phyloP scores from a whole-genome alignment of 2,329 filamentous ascomycete genomes.

The Ophiostoma ulmi region DNA sequence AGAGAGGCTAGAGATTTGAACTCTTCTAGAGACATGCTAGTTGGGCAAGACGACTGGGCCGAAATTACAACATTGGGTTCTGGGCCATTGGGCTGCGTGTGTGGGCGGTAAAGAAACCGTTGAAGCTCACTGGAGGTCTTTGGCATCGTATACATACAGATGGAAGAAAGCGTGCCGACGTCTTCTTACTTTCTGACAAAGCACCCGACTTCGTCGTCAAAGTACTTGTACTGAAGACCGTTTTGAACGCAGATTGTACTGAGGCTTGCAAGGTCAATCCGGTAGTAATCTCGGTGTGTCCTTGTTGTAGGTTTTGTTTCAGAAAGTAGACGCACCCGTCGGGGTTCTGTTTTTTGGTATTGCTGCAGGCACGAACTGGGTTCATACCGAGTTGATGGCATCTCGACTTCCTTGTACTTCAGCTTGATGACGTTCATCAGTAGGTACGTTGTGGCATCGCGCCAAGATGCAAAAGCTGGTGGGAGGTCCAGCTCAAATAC shows the following conservation, averaged over 20 bases:
- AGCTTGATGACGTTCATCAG: slow-evolving; percentile 39
- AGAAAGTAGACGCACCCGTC: neutral
- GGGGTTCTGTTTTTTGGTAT: neutral
- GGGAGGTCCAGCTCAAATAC: slow-evolving; percentile 51
- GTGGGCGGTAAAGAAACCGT: slow-evolving; percentile 37
- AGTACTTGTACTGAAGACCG: slow-evolving; percentile 40
- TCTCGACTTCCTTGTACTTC: slow-evolving; percentile 33
- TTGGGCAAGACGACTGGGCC: slow-evolving; percentile 44
- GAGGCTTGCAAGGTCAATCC: slow-evolving; percentile 29
- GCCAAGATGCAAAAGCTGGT: slow-evolving; percentile 41
- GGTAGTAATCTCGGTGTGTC: slow-evolving; percentile 35
- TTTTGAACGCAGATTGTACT: slow-evolving; percentile 43
- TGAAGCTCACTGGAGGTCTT: slow-evolving; percentile 33
- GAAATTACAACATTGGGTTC: slow-evolving; percentile 51
- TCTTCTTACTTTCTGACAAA: slow-evolving; percentile 24
- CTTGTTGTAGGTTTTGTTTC: slow-evolving; percentile 34
- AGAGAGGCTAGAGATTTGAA: slow-evolving; percentile 50
- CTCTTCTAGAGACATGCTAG: slow-evolving; percentile 47
- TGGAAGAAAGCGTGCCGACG: slow-evolving; percentile 29
- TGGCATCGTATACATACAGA: slow-evolving; percentile 42
- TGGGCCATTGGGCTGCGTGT: slow-evolving; percentile 29
- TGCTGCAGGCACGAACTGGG: neutral
- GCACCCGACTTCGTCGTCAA: slow-evolving; percentile 31
- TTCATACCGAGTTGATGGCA: neutral
- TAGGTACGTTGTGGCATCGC: slow-evolving; percentile 44